Conservation (phyloP, 106 monocot species). For the Xerophyta viscosa region DNA sequence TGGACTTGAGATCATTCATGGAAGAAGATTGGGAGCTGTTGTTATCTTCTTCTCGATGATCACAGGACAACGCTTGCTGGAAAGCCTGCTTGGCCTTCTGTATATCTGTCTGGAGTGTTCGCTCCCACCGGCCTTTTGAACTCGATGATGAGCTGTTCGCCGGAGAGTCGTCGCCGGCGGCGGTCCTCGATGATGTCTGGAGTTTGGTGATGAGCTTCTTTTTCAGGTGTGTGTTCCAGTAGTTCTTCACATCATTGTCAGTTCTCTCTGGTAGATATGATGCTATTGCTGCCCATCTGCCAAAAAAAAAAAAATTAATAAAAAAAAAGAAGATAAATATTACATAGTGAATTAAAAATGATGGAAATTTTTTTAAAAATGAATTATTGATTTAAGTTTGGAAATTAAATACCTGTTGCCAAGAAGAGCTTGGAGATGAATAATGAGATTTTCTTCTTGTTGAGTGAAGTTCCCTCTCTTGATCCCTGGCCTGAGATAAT, state of each 20-base stretch:
- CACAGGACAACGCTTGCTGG: constrained; percentile 22
- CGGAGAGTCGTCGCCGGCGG: not conserved
- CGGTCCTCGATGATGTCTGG: not conserved
- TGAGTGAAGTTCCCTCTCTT: constrained; percentile 28
- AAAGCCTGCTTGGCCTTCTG: constrained; percentile 36
- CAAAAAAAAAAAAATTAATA: too few species aligned
- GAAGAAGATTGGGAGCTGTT: not conserved
- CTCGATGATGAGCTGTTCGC: not conserved
- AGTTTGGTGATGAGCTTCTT: constrained; percentile 24
- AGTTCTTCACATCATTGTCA: constrained; percentile 43
- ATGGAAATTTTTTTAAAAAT: too few species aligned
- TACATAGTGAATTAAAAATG: too few species aligned
- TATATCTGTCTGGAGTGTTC: constrained; percentile 36
- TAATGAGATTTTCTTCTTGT: constrained; percentile 33
- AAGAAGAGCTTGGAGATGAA: constrained; percentile 37
- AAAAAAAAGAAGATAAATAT: too few species aligned
- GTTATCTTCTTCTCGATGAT: too few species aligned
- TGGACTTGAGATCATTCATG: too few species aligned
- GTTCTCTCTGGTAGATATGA: constrained; percentile 40
- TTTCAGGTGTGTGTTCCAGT: constrained; percentile 44
- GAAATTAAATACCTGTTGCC: constrained; percentile 30
- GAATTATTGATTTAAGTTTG: too few species aligned
- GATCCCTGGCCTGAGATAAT: constrained; percentile 39
- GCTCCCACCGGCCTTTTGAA: constrained; percentile 37
- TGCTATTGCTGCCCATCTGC: constrained; percentile 43